Evolutionary conservation across 1,139 yeast genomes (phyloP), one percentile per base, ranked within the genome.

Genomic region (Debaryomycetaceae sp.): DNA sequence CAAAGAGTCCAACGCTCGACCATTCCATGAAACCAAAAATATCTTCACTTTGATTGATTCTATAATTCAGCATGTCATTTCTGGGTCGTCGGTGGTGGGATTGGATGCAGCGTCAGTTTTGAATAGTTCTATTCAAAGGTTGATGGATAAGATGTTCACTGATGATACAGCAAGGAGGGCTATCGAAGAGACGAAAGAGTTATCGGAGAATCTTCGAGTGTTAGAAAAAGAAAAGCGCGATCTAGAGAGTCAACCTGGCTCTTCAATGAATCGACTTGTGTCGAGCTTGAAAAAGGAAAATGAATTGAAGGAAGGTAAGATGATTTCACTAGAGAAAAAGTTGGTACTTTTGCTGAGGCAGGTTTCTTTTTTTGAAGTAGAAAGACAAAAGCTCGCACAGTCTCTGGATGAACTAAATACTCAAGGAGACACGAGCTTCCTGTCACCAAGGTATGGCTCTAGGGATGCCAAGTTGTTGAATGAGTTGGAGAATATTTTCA

Each of bases 101-200:
- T 44, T 60, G 2, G 63, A 65, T 42, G 50, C 68, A 0, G 58
- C 55, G 9, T 51, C 67, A 8, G 63, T 63, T 1, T 53, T 69
- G 38, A 64, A 60, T 44, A 59, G 62, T 39, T 58, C 73, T 1
- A 61, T 70, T 11, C 74, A 68, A 45, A 54, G 68, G 41, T 52
- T 68, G 23, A 62, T 70, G 59, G 73, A 70, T 44, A 52, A 68
- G 36, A 49, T 68, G 46, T 53, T 60, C 8, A 59, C 69, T 0
- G 73, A 68, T 45, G 68, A 66, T 37, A 65, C 63, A 4, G 71
- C 73, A 2, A 57, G 65, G 42, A 54, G 65, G 44, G 72, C 72
- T 1, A 56, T 68, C n/a, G 50, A 65, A 35, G 72, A 68, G 42
- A 56, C 67, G 0, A 55, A 58, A 30, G 62, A 58, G 31, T 50